Base-by-base conservation (phyloP, 371 early-diverging fungal species). In the Rhizopus delemar region DNA sequence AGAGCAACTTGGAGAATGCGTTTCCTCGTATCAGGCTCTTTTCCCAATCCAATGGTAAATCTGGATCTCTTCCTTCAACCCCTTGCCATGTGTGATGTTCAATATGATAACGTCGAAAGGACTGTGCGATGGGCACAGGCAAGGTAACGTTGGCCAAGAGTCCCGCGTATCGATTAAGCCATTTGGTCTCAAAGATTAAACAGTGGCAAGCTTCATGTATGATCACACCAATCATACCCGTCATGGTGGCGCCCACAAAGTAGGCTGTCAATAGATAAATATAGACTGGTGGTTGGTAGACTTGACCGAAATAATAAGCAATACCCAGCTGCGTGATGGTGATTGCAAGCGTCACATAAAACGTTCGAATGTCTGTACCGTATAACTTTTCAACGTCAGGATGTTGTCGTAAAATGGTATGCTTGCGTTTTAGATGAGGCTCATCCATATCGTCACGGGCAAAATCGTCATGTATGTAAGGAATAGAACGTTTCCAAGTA, bases 21-120 rank as follows among this genome's bases (percentile, higher is more conserved):
- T 90, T 91, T 54, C 90, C 90, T 12, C 78, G 77, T 50, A 98
- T 87, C 62, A 97, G 69, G 48, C 79, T 77, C 61, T 83, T 83
- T 76, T 97, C 95, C 85, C 93, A 88, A 38, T 90, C 88, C 28
- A 94, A 75, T 4, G 98, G 99, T 34, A 98, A 84, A 68, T 98
- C 99, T 46, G 96, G 93, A 66, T 98, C 98, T 66, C 87, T 86
- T n/a, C 93, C 97, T 16, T 88, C 85, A 11, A 97, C 96, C 41
- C 98, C 98, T 74, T 94, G 95, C 84, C 89, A 96, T 9, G 92
- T 88, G 76, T 98, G 99, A 73, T 98, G 99, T 70, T 95, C 93
- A 51, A 96, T 84, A 72, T 98, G 99, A 73, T 96, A 96, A 5
- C 95, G 87, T 57, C 95, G 90, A 78, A 93, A 93, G 8, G 93